Base-by-base conservation (phyloP, 2,329 filamentous ascomycete genomes). In the Colletotrichum euphorbiae region DNA sequence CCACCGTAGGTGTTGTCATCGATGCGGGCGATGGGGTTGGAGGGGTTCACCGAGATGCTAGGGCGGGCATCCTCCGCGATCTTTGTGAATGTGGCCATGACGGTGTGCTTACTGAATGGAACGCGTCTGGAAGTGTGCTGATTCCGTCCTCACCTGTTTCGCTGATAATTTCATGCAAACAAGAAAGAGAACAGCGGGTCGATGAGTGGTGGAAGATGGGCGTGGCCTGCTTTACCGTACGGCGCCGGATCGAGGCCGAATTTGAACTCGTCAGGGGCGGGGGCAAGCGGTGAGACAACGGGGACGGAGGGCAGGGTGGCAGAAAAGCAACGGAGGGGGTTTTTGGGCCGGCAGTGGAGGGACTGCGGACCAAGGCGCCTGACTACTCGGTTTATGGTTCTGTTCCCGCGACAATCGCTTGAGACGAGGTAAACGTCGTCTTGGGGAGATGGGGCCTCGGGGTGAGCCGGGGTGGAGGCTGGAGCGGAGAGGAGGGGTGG, bases 1-100 rank as follows among this genome's bases (percentile, higher is more conserved):
- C 92, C 93, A 63, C 91, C 90, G 84, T 95, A 96, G 74, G 92
- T 93, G 75, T 93, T 93, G 69, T 91, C 87, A 74, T 94, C 89
- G 74, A 96, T 93, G 76, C 89, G 89, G 67, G 90, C 90, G 62
- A 94, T 80, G 72, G 85, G 88, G 77, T 91, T 86, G 15, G 80
- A 77, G 5, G 90, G 82, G 75, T 93, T 87, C 67, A 94, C 81
- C 61, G 86, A 85, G 74, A 93, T 91, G 71, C 84, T 85, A 52
- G 91, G 86, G 68, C 80, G 84, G 72, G 90, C 86, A 71, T 83
- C 83, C 64, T 89, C 87, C 9, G 80, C 74, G 71, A 93, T 87
- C 74, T 87, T 88, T 24, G 91, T 93, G 75, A 93, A 93, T 52
- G 89, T 91, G 9, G 91, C 88, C 91, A 93, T 93, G 59, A 56